Conservation (phyloP, 257 asterid genomes). For the Rehmannia glutinosa region DNA sequence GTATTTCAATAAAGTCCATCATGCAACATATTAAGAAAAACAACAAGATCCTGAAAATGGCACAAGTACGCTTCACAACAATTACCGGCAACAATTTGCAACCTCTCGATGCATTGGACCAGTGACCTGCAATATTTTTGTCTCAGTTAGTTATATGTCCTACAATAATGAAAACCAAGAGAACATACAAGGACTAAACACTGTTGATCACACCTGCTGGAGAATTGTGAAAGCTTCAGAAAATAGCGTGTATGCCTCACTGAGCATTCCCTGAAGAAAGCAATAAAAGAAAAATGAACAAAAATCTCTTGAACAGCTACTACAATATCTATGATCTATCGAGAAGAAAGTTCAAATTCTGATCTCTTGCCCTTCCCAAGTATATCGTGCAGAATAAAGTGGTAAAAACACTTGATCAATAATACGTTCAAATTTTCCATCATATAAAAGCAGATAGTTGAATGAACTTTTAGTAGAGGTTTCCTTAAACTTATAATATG, state of each 20-base stretch:
- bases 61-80: background rate
- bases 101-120: constrained; percentile 99
- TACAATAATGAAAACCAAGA: background rate
- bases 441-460: background rate
- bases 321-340: background rate
- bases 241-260: constrained; percentile 77
- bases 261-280: constrained; percentile 69
- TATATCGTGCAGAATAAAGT: background rate
- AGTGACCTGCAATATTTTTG: constrained; percentile 64
- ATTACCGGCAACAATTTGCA: constrained; percentile 98
- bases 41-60: background rate
- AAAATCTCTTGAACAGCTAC: background rate
- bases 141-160: background rate
- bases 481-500: background rate
- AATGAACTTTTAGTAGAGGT: background rate
- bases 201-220: constrained; percentile 60
- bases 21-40: background rate
- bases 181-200: constrained; percentile 8
- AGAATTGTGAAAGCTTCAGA: constrained; percentile 91
- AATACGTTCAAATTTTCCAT: background rate
- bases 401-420: background rate
- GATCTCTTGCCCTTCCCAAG: background rate
- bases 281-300: constrained; percentile 9
- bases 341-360: background rate
- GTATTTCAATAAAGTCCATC: background rate